phyloP scores from a whole-genome alignment of 768 basidiomycete genomes.

The Mycena amicta region DNA sequence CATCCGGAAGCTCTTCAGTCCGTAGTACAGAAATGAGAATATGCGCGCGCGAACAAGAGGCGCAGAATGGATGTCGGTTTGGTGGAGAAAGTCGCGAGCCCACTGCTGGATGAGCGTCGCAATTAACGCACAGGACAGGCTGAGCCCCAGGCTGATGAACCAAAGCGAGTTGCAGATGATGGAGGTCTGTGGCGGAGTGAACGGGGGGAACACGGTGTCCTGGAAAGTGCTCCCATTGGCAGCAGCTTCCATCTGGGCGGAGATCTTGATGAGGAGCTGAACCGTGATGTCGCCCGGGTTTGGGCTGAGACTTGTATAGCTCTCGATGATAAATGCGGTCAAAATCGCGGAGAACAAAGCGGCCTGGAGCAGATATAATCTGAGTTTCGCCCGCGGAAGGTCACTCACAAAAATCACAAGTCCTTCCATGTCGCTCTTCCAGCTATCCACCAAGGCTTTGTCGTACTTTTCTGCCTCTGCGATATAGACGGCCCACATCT shows the following conservation, averaged over 20 bases:
- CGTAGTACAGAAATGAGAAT: constrained; percentile 9
- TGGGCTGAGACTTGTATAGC: constrained; percentile 22
- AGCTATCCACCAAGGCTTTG: constrained; percentile 1
- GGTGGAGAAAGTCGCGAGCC: constrained; percentile 8
- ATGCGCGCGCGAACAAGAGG: constrained; percentile 9
- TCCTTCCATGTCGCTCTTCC: constrained; percentile 16
- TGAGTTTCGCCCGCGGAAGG: not conserved
- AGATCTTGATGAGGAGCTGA: constrained; percentile 1
- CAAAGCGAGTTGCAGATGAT: constrained; percentile 10
- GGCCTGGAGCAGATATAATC: constrained; percentile 13
- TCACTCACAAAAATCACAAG: constrained; percentile 12
- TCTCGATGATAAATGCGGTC: constrained; percentile 29
- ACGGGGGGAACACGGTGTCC: not conserved
- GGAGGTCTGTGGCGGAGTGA: not conserved
- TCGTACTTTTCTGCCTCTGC: constrained; percentile 10
- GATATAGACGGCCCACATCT: constrained; percentile 9
- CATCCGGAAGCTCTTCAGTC: constrained; percentile 10
- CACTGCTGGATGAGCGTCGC: constrained; percentile 10
- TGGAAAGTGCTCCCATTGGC: constrained; percentile 1
- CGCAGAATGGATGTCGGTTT: not conserved
- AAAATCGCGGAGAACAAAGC: constrained; percentile 29
- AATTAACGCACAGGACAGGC: constrained; percentile 6
- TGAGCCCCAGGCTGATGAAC: constrained; percentile 10
- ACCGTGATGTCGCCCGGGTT: constrained; percentile 18
- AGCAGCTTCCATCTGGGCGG: not conserved